Base-by-base conservation (phyloP, 2,329 filamentous ascomycete genomes). In the Nectriaceae sp. region DNA sequence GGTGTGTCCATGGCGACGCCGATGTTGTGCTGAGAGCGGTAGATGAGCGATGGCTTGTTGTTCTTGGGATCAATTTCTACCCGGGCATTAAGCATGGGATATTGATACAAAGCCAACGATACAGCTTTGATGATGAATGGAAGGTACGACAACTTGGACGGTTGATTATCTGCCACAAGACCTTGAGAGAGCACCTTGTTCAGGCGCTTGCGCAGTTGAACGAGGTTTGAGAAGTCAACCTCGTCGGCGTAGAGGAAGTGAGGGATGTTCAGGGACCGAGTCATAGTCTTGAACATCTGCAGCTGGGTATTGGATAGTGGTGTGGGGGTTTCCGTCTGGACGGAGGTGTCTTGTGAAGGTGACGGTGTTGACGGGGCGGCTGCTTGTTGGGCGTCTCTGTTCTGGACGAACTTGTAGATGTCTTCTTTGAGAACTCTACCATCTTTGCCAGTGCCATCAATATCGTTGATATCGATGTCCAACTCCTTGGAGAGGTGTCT, bases 231-330 rank as follows among this genome's bases (percentile, higher is more conserved):
- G 68, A 97, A 87, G 72, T 95, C 88, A 42, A 96, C 77, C 65
- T 93, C 89, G 70, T 96, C 91, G 33, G 90, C 88, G 73, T 96
- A 99, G 52, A 97, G 83, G 72, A 99, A 97, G 71, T 97, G 94
- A 0, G 94, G 94, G 61, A 97, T 97, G 42, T 73, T 83, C 54
- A 99, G 80, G 3, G 93, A 97, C 49, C 85, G 85, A 13, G 93
- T 97, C 94, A 99, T 99, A 51, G 85, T 82, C 75, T 95, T 97
- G 84, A 96, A 97, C 94, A 99, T 99, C 65, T 90, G 88, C 31
- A 82, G 79, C 72, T 97, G 93, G 13, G 89, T 88, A 31, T 85
- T 86, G 11, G 89, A 89, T 52, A 99, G 76, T 48, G 82, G 75
- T 24, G 87, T 77, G 2, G 77, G 70, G 8, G 84, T 88, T 70